Base-by-base conservation (phyloP, 495 filamentous ascomycete genomes). In the Penicillium ucsense region DNA sequence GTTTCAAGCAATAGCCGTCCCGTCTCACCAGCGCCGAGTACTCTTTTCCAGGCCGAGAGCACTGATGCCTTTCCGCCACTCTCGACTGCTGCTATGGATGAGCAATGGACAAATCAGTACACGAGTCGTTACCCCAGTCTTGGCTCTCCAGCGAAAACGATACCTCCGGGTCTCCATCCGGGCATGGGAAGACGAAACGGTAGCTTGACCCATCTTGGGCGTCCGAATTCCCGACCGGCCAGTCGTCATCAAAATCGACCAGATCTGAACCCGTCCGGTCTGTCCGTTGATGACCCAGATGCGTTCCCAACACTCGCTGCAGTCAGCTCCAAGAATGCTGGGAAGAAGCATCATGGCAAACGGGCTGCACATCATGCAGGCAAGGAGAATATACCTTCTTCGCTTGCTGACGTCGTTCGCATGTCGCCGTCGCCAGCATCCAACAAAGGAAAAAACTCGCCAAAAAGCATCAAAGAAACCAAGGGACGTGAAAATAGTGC, bases 291-390 rank as follows among this genome's bases (percentile, higher is more conserved):
- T 61, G 94, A 99, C 59, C 88, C 83, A 12, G 94, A 97, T 59
- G 92, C 94, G 5, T 99, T 99, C 61, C 94, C 94, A 6, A 86
- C 87, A 12, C 81, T 99, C n/a, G 84, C 85, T 12, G 82, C 90
- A 30, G 85, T 86, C 35, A 82, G 80, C 34, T 75, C 80, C 12
- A 91, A 90, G 57, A 77, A 79, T 43, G 47, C 64, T 4, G 80
- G 78, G 7, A 95, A 95, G 65, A 90, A 94, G 52, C 86, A 89
- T 50, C 87, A 95, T 65, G 88, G 88, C 7, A 95, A 94, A 62
- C 79, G 89, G 38, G 86, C 85, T 39, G 83, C 85, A 0, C 85
- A 74, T 29, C 72, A 77, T 31, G 60, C 49, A 10, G 64, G 40
- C 48, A 89, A 86, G 59, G 84, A 89, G 41, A 84, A 73, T 45